A percentile compares a stretch with the other conserved stretches of the same genome.
Evolutionary conservation across 306 rosid species (phyloP).

Genomic region (Erythrophleum fordii): DNA sequence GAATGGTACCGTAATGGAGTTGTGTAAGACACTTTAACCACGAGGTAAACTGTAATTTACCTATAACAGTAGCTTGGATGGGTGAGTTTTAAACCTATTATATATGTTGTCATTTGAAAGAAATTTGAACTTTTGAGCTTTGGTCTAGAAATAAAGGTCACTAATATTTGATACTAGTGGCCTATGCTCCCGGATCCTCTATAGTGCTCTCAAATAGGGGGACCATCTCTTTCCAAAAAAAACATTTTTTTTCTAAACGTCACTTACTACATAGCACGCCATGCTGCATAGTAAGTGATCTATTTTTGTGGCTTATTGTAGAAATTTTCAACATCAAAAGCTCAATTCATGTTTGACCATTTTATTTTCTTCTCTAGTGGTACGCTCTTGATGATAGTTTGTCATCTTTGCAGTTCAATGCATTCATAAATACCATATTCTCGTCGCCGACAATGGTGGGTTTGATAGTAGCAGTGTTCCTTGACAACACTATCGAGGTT

Average conservation of each 20-base stretch:
- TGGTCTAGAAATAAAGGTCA: not conserved
- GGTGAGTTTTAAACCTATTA: too few relatives aligned
- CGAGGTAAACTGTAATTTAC: too few relatives aligned
- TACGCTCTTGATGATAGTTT: not conserved
- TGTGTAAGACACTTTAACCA: not conserved
- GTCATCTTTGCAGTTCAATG: slow-evolving; percentile 74
- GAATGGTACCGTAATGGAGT: too few relatives aligned
- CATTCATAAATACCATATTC: slow-evolving; percentile 87
- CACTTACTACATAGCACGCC: too few relatives aligned
- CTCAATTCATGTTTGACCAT: not conserved
- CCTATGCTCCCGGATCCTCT: too few relatives aligned
- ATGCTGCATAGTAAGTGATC: too few relatives aligned
- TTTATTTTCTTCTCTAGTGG: not conserved
- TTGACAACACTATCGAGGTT: slow-evolving; percentile 93
- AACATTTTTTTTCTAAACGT: too few relatives aligned
- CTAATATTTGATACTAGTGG: not conserved
- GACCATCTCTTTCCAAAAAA: too few relatives aligned
- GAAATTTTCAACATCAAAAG: not conserved
- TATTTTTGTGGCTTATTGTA: not conserved
- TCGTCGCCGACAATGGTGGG: slow-evolving; percentile 83
- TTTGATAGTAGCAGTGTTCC: slow-evolving; percentile 73
- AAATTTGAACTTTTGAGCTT: too few relatives aligned
- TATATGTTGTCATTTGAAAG: too few relatives aligned
- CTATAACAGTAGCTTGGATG: too few relatives aligned
- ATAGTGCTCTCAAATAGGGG: too few relatives aligned